phyloP scores from a whole-genome alignment of 163 green algal genomes.

The Scenedesmus sp. region DNA sequence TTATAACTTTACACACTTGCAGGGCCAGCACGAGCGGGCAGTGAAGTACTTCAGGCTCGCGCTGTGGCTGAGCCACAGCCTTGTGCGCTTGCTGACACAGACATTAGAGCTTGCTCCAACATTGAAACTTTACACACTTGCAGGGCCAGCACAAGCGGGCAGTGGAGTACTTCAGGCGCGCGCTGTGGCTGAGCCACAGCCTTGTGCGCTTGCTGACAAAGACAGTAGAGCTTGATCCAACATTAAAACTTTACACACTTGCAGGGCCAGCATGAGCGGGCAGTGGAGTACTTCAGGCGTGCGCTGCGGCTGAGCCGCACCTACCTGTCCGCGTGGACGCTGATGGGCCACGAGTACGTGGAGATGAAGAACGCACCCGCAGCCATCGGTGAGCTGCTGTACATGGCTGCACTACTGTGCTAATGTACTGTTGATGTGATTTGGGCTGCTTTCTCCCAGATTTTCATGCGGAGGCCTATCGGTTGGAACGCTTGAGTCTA shows the following conservation, averaged over 20 bases:
- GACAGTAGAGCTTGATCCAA: background rate
- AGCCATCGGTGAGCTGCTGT: slow-evolving; percentile 84
- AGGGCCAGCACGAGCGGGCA: slow-evolving; percentile 81
- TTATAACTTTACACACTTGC: background rate
- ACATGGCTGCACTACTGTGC: background rate
- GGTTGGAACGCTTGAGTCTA: too few species aligned
- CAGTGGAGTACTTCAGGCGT: slow-evolving; percentile 92
- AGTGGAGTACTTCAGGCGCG: slow-evolving; percentile 87
- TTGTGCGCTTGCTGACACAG: background rate
- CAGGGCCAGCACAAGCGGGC: slow-evolving; percentile 82
- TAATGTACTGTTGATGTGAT: too few species aligned
- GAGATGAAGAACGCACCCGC: slow-evolving; percentile 97
- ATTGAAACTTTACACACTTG: too few species aligned
- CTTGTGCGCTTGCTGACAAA: background rate
- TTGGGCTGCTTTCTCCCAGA: too few species aligned
- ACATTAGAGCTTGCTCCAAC: background rate
- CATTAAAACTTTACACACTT: background rate
- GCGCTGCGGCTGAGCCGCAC: slow-evolving; percentile 89
- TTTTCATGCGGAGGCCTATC: too few species aligned
- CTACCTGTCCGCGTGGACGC: slow-evolving; percentile 91
- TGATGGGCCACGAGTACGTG: slow-evolving; percentile 98
- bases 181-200: background rate
- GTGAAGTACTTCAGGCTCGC: slow-evolving; percentile 93
- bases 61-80: background rate
- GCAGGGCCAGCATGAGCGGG: slow-evolving; percentile 80